These are phyloP conservation scores for Wickerhamomyces chaumierensis DNA, from an alignment of 805 yeast genomes.

Conservation along the genomic window DNA sequence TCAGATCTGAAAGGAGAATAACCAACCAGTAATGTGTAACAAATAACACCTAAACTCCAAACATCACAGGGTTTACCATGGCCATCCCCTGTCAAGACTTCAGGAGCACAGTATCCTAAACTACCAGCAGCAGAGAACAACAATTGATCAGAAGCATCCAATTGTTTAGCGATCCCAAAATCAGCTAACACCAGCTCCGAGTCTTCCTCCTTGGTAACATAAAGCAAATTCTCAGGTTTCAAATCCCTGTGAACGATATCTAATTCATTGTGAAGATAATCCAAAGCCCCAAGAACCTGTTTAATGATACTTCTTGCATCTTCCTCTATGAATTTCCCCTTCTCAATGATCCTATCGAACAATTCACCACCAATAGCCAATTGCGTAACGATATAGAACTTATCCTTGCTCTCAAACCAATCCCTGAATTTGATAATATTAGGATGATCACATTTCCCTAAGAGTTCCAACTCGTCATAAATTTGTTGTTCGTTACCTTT, in stretches of 20 bases:
- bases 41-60: conserved; percentile 91
- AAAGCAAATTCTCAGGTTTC: conserved; percentile 87
- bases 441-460: conserved; percentile 63
- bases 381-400: conserved; percentile 88
- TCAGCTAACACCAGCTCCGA: conserved; percentile 84
- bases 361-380: conserved; percentile 94
- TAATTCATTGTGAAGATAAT: conserved; percentile 54
- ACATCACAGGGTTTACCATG: conserved; percentile 95
- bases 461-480: conserved; percentile 62
- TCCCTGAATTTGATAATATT: conserved; percentile 84
- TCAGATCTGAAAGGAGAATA: conserved; percentile 88
- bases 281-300: conserved; percentile 69
- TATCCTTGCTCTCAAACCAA: conserved; percentile 89
- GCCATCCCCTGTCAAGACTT: conserved; percentile 68
- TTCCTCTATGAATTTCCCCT: conserved; percentile 79
- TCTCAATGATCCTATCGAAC: conserved; percentile 71
- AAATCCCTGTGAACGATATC: conserved; percentile 89
- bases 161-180: conserved; percentile 85
- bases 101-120: conserved; percentile 96
- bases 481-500: conserved; percentile 71
- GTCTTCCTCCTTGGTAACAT: conserved; percentile 42
- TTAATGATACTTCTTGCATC: conserved; percentile 72
- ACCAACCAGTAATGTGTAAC: conserved; percentile 85
- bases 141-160: conserved; percentile 47
- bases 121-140: conserved; percentile 78